phyloP scores from a whole-genome alignment of 257 asterid genomes.

The Thymus quinquecostatus region DNA sequence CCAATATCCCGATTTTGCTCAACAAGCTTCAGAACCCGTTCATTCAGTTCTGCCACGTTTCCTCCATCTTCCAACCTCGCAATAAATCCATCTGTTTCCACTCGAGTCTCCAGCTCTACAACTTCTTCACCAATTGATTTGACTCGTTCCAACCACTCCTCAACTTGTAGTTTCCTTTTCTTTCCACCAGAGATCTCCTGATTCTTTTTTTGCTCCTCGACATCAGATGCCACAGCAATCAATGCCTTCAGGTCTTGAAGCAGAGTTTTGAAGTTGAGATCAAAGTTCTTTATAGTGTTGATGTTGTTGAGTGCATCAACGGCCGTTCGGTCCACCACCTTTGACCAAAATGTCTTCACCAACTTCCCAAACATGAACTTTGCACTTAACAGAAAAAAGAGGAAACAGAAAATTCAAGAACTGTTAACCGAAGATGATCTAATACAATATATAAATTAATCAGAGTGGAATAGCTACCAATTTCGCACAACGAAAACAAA shows the following conservation, averaged over 20 bases:
- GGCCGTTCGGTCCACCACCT: not conserved
- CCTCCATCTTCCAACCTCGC: no score
- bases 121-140: not conserved
- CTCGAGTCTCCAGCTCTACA: not conserved
- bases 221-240: conserved; percentile 6
- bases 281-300: not conserved
- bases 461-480: no score
- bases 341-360: not conserved
- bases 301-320: not conserved
- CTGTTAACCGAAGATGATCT: no score
- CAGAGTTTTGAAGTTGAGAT: not conserved
- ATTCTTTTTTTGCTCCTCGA: not conserved
- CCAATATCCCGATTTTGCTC: no score
- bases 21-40: not conserved
- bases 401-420: no score
- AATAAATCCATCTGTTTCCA: not conserved
- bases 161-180: conserved; percentile 21
- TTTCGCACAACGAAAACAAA: no score
- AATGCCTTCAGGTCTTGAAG: not conserved
- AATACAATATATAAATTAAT: no score
- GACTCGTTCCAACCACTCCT: conserved; percentile 18
- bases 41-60: not conserved
- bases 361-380: no score
- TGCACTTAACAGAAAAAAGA: no score
- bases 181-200: not conserved